Percentiles rank a stretch among this genome's conserved stretches.
phyloP scores from a whole-genome alignment of 306 rosid species.

The Vigna unguiculata region DNA sequence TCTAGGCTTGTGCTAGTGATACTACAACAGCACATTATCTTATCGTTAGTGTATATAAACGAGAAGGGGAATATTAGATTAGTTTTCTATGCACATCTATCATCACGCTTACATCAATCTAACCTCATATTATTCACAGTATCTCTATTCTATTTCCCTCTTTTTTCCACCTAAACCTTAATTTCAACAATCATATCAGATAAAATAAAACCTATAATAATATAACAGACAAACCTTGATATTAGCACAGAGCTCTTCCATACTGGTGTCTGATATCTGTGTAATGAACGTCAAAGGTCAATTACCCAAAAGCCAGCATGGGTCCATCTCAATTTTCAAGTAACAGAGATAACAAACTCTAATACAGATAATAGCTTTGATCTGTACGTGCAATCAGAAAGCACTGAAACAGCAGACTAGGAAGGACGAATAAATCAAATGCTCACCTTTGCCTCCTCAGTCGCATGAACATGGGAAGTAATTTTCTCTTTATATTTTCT shows the following conservation, averaged over 20 bases:
- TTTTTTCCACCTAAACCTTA: conserved; percentile 20
- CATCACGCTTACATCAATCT: conserved; percentile 24
- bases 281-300: conserved; percentile 38
- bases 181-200: neutral
- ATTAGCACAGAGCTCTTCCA: conserved; percentile 72
- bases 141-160: conserved; percentile 9
- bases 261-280: conserved; percentile 62
- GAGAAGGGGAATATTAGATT: conserved; percentile 4
- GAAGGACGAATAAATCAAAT: conserved; percentile 18
- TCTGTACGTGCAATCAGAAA: conserved; percentile 10
- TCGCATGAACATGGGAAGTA: conserved; percentile 62
- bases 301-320: conserved; percentile 23
- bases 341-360: conserved; percentile 23
- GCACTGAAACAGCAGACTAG: conserved; percentile 14
- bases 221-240: conserved; percentile 67
- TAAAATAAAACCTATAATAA: neutral
- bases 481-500: conserved; percentile 82
- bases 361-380: neutral
- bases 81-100: conserved; percentile 9
- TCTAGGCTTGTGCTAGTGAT: conserved; percentile 4
- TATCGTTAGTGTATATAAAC: neutral
- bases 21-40: conserved; percentile 21
- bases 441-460: conserved; percentile 68
- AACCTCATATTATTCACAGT: neutral
- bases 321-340: conserved; percentile 7